Conservation (phyloP, 306 rosid species). For the Hippophae rhamnoides region DNA sequence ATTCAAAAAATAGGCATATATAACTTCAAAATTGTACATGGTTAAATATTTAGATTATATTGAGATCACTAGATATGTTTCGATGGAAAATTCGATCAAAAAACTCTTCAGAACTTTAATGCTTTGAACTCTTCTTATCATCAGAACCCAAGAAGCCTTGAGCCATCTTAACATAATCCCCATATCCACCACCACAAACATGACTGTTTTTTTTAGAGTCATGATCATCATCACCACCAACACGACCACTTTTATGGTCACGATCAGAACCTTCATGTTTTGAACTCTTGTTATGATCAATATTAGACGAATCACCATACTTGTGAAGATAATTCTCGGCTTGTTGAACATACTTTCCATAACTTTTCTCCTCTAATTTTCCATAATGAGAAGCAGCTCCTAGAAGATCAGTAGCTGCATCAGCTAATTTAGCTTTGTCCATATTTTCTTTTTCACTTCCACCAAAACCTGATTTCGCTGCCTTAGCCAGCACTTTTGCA, state of each 20-base stretch:
- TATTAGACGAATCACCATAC: background rate
- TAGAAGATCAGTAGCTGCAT: conserved; percentile 41
- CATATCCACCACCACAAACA: background rate
- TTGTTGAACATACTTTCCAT: conserved; percentile 29
- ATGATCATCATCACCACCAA: background rate
- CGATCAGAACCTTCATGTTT: background rate
- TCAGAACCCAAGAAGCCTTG: conserved; percentile 5
- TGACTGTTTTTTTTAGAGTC: background rate
- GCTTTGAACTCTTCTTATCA: too few species aligned
- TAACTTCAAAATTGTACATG: too few species aligned
- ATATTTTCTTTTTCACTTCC: conserved; percentile 15
- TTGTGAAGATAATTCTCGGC: conserved; percentile 36
- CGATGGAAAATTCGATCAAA: too few species aligned
- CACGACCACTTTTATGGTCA: background rate
- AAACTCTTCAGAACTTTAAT: too few species aligned
- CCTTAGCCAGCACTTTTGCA: conserved; percentile 40
- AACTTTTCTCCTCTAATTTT: conserved; percentile 30
- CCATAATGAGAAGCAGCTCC: conserved; percentile 33
- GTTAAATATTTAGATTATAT: too few species aligned
- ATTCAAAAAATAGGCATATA: too few species aligned
- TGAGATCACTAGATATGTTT: too few species aligned
- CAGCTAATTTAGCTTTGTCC: conserved; percentile 40
- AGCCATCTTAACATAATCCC: conserved; percentile 17
- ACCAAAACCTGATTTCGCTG: conserved; percentile 16
- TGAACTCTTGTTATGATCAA: background rate